These are phyloP conservation scores for Trichothecium roseum DNA, from an alignment of 2,329 filamentous ascomycete genomes.

Conservation along the genomic window DNA sequence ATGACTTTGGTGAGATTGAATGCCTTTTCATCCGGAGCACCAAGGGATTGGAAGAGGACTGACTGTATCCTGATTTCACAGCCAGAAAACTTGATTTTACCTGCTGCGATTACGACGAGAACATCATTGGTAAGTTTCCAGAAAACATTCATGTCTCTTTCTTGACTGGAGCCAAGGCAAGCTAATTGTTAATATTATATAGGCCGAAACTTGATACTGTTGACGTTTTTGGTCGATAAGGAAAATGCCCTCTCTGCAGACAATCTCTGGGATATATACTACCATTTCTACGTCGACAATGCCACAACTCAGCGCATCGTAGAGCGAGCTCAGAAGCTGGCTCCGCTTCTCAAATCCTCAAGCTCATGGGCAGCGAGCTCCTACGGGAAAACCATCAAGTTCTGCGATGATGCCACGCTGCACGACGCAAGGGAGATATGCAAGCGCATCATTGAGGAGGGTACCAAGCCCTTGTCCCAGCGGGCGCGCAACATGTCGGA, in stretches of 20 bases:
- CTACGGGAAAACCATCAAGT: conserved; percentile 34
- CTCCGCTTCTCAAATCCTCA: conserved; percentile 23
- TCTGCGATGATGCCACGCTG: conserved; percentile 39
- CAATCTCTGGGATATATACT: conserved; percentile 43
- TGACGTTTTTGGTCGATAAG: conserved; percentile 38
- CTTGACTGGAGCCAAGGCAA: conserved; percentile 3
- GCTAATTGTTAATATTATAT: conserved; percentile 1
- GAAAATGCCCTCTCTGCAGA: conserved; percentile 13
- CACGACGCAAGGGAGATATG: conserved; percentile 28
- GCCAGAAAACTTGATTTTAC: conserved; percentile 40
- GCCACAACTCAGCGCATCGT: conserved; percentile 23
- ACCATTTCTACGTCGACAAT: conserved; percentile 36
- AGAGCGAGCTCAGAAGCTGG: conserved; percentile 32
- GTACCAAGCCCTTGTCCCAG: conserved; percentile 5
- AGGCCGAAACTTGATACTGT: conserved; percentile 46
- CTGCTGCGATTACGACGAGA: conserved; percentile 41
- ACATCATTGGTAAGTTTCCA: conserved; percentile 33
- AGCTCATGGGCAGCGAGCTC: conserved; percentile 30
- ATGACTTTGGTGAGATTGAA: conserved; percentile 23
- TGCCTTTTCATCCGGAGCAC: too few species aligned
- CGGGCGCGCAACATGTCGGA: conserved; percentile 5
- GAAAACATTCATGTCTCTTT: background rate
- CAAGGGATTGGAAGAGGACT: too few species aligned
- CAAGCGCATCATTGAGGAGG: conserved; percentile 10
- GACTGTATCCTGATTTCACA: background rate